Percentiles rank a stretch among this genome's conserved stretches.
Conservation (phyloP, 1,284 basidiomycete genomes). For the Malassezia sp. region DNA sequence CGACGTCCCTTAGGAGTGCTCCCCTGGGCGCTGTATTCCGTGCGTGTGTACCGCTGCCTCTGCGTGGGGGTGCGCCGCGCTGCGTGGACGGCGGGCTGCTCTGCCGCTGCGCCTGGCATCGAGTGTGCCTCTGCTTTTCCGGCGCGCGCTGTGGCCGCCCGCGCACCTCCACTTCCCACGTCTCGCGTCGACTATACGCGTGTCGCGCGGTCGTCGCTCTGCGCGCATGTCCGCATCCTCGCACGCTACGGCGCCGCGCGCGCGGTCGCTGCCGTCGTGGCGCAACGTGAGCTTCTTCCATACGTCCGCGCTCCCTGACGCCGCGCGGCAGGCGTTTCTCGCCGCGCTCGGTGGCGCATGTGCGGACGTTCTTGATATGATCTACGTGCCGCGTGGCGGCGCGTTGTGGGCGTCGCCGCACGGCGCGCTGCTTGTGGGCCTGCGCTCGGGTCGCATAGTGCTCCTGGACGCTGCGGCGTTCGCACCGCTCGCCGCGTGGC, state of each 20-base stretch:
- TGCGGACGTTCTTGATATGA: constrained; percentile 1
- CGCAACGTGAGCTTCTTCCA: constrained; percentile 12
- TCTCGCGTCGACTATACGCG: background rate
- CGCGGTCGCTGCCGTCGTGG: constrained; percentile 12
- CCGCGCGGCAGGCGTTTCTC: background rate
- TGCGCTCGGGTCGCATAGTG: constrained; percentile 21
- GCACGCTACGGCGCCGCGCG: no score
- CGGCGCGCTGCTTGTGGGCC: constrained; percentile 24
- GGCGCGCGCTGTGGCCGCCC: no score
- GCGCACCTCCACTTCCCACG: background rate
- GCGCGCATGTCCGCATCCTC: no score
- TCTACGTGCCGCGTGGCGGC: background rate
- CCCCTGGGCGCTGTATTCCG: no score
- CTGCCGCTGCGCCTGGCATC: no score
- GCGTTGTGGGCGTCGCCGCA: constrained; percentile 4
- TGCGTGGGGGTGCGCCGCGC: no score
- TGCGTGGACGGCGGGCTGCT: no score
- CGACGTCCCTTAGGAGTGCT: no score
- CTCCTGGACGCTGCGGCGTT: constrained; percentile 32
- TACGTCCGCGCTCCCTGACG: background rate
- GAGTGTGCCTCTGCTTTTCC: background rate
- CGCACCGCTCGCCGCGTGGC: constrained; percentile 23
- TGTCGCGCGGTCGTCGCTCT: background rate
- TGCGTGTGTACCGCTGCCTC: no score
- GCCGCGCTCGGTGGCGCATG: background rate